These are phyloP conservation scores for Podila verticillata DNA, from an alignment of 192 early-diverging fungal species.

Conservation along the genomic window DNA sequence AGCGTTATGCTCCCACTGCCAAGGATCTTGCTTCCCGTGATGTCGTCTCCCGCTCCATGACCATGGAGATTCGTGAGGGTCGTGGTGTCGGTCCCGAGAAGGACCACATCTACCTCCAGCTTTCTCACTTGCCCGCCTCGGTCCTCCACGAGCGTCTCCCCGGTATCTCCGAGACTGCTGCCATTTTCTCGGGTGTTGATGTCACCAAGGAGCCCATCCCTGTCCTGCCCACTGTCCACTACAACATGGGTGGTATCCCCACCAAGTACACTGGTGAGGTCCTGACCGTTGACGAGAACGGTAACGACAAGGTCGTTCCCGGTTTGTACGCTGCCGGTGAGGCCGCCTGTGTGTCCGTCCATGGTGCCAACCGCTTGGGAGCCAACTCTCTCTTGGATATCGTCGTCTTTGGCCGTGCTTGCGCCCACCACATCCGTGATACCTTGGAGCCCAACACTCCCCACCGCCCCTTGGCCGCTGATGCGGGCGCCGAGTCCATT, in stretches of 20 bases:
- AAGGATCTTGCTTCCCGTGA: slow-evolving; percentile 99
- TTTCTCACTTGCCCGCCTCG: slow-evolving; percentile 92
- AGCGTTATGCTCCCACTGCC: slow-evolving; percentile 98
- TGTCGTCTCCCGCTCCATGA: slow-evolving; percentile 99
- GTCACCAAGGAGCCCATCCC: slow-evolving; percentile 99
- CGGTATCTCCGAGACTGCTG: slow-evolving; percentile 98
- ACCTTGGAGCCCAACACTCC: slow-evolving; percentile 91
- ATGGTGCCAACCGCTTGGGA: slow-evolving; percentile 98
- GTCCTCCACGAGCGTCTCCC: slow-evolving; percentile 93
- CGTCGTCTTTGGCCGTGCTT: slow-evolving; percentile 98
- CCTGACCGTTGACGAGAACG: slow-evolving; percentile 79
- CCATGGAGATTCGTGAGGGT: slow-evolving; percentile 97
- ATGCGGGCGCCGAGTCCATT: slow-evolving; percentile 89
- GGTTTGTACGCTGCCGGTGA: slow-evolving; percentile 99
- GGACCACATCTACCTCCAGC: slow-evolving; percentile 97
- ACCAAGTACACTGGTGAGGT: slow-evolving; percentile 98
- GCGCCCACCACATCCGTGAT: slow-evolving; percentile 92
- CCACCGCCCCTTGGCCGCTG: slow-evolving; percentile 80
- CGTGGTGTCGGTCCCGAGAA: slow-evolving; percentile 96
- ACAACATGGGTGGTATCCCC: slow-evolving; percentile 99
- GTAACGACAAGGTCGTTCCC: slow-evolving; percentile 92
- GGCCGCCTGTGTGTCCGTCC: slow-evolving; percentile 97
- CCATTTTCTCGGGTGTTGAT: slow-evolving; percentile 98
- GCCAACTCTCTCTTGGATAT: slow-evolving; percentile 98
- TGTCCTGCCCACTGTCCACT: slow-evolving; percentile 98